phyloP scores from a whole-genome alignment of 2,329 filamentous ascomycete species.

The Kalmusia sp. region DNA sequence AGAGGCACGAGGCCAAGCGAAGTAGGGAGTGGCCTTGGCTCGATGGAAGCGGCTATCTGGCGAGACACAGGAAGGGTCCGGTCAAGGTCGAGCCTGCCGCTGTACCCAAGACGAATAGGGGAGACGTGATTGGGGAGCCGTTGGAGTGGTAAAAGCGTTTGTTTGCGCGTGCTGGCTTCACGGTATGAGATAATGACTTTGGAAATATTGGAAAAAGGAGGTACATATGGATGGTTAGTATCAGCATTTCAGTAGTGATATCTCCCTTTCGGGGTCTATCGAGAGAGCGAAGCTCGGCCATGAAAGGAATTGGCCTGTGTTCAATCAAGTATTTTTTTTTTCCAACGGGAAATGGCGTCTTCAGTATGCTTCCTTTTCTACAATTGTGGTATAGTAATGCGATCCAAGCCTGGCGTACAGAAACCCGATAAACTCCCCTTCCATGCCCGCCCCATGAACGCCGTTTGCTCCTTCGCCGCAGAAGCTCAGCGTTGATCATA shows the following conservation, averaged over 20 bases:
- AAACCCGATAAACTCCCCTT: conserved; percentile 15
- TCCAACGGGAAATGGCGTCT: too few relatives aligned
- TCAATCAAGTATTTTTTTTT: too few relatives aligned
- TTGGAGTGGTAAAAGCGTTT: conserved; percentile 75
- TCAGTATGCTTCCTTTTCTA: background rate
- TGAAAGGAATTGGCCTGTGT: background rate
- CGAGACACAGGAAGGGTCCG: conserved; percentile 61
- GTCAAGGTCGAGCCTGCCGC: conserved; percentile 71
- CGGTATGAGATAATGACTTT: background rate
- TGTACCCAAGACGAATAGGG: conserved; percentile 87
- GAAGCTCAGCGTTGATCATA: background rate
- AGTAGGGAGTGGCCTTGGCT: conserved; percentile 86
- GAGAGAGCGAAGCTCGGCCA: background rate
- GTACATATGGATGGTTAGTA: background rate
- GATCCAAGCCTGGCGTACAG: background rate
- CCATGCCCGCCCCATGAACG: conserved; percentile 1
- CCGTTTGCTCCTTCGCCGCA: background rate
- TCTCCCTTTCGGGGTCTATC: background rate
- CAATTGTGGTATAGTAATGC: background rate
- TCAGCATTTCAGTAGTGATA: too few relatives aligned
- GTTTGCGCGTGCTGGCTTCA: background rate
- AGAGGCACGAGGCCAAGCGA: conserved; percentile 79
- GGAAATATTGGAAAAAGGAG: background rate
- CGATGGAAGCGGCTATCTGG: conserved; percentile 83
- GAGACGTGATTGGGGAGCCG: conserved; percentile 82